Percentiles rank a stretch among this genome's conserved stretches.
These are phyloP conservation scores for Lodderomyces margitis DNA, from an alignment of 1,139 yeast species.

Conservation along the genomic window DNA sequence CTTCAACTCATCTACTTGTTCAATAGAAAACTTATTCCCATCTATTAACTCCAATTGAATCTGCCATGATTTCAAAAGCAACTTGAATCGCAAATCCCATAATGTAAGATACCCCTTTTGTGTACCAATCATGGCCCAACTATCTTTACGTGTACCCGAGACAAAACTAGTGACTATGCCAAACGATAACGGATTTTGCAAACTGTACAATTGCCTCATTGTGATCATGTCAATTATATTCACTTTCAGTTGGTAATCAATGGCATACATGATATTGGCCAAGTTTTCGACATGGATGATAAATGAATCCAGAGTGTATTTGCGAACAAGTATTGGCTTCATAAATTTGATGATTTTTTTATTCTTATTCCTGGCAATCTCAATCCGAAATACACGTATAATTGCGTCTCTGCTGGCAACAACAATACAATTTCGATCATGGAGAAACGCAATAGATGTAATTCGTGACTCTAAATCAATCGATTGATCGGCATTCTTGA, in stretches of 20 bases:
- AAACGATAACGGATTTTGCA: constrained; percentile 59
- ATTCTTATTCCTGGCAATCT: constrained; percentile 38
- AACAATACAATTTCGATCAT: constrained; percentile 62
- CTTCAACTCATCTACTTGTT: not conserved
- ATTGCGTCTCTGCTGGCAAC: constrained; percentile 67
- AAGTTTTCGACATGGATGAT: constrained; percentile 10
- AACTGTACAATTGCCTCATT: constrained; percentile 43
- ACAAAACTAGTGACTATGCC: constrained; percentile 66
- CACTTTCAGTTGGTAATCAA: constrained; percentile 56
- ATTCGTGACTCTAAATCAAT: constrained; percentile 49
- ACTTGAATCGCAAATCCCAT: constrained; percentile 77
- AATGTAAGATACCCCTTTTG: constrained; percentile 67
- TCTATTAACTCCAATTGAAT: constrained; percentile 21
- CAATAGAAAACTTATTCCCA: not conserved
- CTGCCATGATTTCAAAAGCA: constrained; percentile 61
- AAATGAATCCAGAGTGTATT: constrained; percentile 20
- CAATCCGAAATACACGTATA: constrained; percentile 57
- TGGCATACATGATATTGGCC: constrained; percentile 45
- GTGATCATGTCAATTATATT: constrained; percentile 58
- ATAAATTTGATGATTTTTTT: constrained; percentile 32
- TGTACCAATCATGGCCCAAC: constrained; percentile 77
- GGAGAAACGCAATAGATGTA: constrained; percentile 51
- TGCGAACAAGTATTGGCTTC: constrained; percentile 44
- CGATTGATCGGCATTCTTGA: constrained; percentile 33
- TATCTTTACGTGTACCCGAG: constrained; percentile 43